Evolutionary conservation across 768 basidiomycete genomes (phyloP).

Genomic region (Rhizopogon rudus): DNA sequence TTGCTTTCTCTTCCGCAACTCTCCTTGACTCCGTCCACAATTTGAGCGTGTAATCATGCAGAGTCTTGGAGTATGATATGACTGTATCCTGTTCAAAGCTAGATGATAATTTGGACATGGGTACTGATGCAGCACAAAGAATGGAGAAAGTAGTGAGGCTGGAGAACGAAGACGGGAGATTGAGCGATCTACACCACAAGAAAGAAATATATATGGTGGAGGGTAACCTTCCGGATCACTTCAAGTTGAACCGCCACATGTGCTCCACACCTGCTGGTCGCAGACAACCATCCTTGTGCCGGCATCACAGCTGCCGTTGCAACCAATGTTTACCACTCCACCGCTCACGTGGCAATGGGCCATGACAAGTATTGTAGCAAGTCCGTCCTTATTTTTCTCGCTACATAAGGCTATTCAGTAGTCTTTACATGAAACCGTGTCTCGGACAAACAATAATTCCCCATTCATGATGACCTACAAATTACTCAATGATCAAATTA

Average conservation of each 20-base stretch:
- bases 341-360: background rate
- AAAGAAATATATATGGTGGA: conserved; percentile 23
- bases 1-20: conserved; percentile 47
- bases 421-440: background rate
- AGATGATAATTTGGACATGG: conserved; percentile 4
- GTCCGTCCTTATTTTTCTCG: background rate
- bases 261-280: conserved; percentile 21
- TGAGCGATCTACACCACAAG: conserved; percentile 6
- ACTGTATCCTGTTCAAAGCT: conserved; percentile 29
- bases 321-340: background rate
- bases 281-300: conserved; percentile 4
- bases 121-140: conserved; percentile 5
- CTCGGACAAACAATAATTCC: background rate
- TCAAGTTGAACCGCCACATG: conserved; percentile 9
- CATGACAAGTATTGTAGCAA: too few species aligned
- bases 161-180: conserved; percentile 4
- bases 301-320: conserved; percentile 1
- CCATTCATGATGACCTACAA: background rate
- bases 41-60: conserved; percentile 63
- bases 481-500: background rate
- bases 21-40: conserved; percentile 66
- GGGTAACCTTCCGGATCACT: conserved; percentile 17
- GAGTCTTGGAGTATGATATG: conserved; percentile 53
- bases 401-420: background rate
- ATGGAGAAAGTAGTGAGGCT: conserved; percentile 5